phyloP scores from a whole-genome alignment of 2,329 filamentous ascomycete species.

The Immersiporthe knoxdaviesiana region DNA sequence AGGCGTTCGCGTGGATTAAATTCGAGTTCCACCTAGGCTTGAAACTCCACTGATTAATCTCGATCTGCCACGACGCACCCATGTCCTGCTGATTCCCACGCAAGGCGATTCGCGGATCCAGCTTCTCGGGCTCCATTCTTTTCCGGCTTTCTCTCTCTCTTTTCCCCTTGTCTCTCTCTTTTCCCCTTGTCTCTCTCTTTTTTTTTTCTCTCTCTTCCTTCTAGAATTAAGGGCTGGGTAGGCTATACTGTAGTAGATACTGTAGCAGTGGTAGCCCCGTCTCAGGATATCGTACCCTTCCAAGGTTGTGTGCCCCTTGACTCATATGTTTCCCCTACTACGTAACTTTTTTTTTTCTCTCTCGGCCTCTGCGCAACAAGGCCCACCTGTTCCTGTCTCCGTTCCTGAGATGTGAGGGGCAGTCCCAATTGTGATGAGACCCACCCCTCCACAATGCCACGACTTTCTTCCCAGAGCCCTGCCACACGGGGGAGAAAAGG shows the following conservation, averaged over 20 bases:
- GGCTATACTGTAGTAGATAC: background rate
- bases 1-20: conserved; percentile 1
- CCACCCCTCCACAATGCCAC: conserved; percentile 12
- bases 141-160: background rate
- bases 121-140: conserved; percentile 17
- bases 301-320: too few species aligned
- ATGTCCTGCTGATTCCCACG: conserved; percentile 20
- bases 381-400: conserved; percentile 4
- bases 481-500: background rate
- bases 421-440: conserved; percentile 4
- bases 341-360: background rate
- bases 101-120: conserved; percentile 25
- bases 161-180: background rate
- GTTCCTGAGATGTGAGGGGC: conserved; percentile 10
- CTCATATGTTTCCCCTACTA: too few species aligned
- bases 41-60: conserved; percentile 22
- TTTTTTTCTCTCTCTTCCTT: background rate
- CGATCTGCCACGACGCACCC: conserved; percentile 26
- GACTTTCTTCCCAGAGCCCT: background rate
- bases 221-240: background rate
- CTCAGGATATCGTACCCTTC: background rate
- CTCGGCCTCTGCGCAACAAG: background rate
- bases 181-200: background rate
- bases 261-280: background rate
- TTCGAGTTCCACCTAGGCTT: background rate